Base-by-base conservation (phyloP, 2,329 filamentous ascomycete species). In the Aspergillus spinulosporus region DNA sequence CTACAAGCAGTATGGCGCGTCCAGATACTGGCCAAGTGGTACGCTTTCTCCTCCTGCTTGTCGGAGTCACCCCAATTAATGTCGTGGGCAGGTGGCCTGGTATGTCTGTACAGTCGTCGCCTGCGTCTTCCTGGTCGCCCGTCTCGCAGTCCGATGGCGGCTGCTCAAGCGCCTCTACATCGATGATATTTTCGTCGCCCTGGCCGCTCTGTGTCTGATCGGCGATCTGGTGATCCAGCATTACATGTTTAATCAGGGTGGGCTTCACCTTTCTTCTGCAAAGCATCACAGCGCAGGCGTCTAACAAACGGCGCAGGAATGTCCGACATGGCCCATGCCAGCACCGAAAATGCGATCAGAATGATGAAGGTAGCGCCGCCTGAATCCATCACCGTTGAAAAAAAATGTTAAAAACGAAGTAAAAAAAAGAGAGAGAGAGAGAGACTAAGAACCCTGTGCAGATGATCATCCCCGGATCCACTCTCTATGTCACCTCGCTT, bases 401-500 rank as follows among this genome's bases (percentile, higher is more conserved):
- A 21, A 21, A 21, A 21, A 21, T 21, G 21, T 21, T 21, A 21
- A 21, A 21, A 21, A 21, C 21, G 21, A 21, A 21, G 21, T 21
- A 21, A 21, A 21, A 21, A 21, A 21, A 21, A 21, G 21, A 21
- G 21, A 21, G 21, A 21, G 21, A 21, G 21, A 21, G 21, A 21
- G 21, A 21, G 21, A 21, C 21, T 21, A 21, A 21, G 21, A 21
- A 21, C 21, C 21, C 21, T 12, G 34, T n/a, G 29, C 37, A 63
- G 60, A 61, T 64, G 62, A 61, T 64, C 53, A 62, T 64, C 32
- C 62, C 62, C 36, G 62, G 62, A 11, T 64, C 62, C 44, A 64
- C 60, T 5, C 52, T 64, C 4, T 64, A 64, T 52, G 59, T 64
- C 14, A 64, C 60, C n/a, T 60, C 62, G 26, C 52, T 64, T 1